Base-by-base conservation (phyloP, 176 grass and related monocot species). In the Carex scoparia region DNA sequence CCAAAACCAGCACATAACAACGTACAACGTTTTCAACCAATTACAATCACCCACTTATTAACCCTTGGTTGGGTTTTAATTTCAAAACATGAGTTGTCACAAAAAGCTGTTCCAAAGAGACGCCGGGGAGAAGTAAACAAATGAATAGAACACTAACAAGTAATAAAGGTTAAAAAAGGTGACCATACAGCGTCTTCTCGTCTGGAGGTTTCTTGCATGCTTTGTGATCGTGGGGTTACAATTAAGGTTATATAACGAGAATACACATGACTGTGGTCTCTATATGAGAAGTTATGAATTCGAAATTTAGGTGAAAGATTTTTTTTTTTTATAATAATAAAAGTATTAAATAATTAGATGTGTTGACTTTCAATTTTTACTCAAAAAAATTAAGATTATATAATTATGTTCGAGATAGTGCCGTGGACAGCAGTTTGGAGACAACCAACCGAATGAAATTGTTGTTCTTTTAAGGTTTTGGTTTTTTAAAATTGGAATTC, bases 91-190 rank as follows among this genome's bases (percentile, higher is more conserved):
- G 72, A 51, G 23, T 4, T 78, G 74, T 78, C 74, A 57, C 74
- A 32, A 78, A 78, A 57, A 78, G 73, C 28, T 16, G 2, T 57
- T 78, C 11, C 73, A 56, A 56, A 78, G 27, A 31, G 4, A 10
- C 70, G 70, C 51, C 70, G 44, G 27, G n/a, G 16, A 76, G 23
- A 54, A 77, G 73, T 77, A 77, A 77, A 77, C 73, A 77, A 77
- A 77, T 77, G 27, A 78, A 31, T 10, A 31, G 12, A 56, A 77
- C 27, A 44, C 5, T 12, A 1, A 42, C 9, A 18, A 49, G 31
- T 42, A 46, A 48, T 48, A 48, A 48, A 18, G 38, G 28, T 78
- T 2, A 78, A 33, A 75, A 76, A 76, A 71, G 9, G 74, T 78
- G 5, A 30, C 28, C 12, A 57, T 78, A 78, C 74, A 78, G 74